Evolutionary conservation across 306 rosid genomes (phyloP), one percentile per base, ranked within the genome.

Genomic region (Castanospermum australe): DNA sequence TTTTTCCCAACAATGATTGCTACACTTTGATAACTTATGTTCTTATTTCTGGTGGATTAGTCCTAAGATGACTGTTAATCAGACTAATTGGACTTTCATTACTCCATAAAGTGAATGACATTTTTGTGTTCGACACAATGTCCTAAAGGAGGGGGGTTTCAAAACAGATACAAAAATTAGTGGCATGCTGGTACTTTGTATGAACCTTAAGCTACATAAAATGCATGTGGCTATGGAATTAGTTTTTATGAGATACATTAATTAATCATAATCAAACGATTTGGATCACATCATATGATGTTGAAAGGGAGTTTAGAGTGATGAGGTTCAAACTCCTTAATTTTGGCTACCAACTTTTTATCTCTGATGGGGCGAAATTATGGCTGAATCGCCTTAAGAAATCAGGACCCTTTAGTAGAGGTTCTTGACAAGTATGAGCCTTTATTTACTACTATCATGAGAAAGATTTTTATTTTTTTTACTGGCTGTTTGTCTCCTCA

Each of bases 1-100:
- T 77, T 77, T 74, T 32, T 41, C 12, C 22, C 41, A 61, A 77
- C 69, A 77, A 82, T 82, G 56, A 77, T 82, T 82, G 79, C 65
- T 39, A 22, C 12, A 24, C 59, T 63, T 64, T 82, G 75, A 82
- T 70, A 33, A 69, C 45, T 33, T 10, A 63, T 52, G 50, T 36
- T 81, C 14, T 67, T 44, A n/a, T n/a, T n/a, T n/a, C 5, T 25
- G 73, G 73, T 69, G 71, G 54, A 76, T 75, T 81, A 39, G 55
- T 60, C 1, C 36, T 39, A 48, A 21, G 61, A 67, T 54, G 8
- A 65, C 13, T 61, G 65, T 67, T 77, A 33, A 54, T 72, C 71
- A n/a, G 38, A 78, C 70, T 78, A 78, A 82, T 77, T 77, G 66
- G 75, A 71, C 48, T 39, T 78, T 78, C 73, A 51, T 67, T 66